phyloP scores from a whole-genome alignment of 305 asterid genomes.

The Galium porrigens region DNA sequence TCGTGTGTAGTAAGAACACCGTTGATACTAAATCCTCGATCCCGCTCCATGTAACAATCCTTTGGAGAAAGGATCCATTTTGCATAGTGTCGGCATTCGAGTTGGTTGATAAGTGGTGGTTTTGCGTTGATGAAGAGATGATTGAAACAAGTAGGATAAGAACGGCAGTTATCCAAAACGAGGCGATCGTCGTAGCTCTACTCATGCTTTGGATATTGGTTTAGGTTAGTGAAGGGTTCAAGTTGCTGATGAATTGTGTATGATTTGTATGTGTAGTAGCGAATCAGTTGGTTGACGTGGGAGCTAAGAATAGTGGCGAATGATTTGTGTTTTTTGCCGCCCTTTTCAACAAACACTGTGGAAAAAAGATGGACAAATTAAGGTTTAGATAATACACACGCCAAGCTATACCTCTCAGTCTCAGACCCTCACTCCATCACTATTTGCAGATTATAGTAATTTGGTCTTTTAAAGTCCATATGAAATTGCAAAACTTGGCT shows the following conservation, averaged over 20 bases:
- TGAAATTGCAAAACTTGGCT: not conserved
- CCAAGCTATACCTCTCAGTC: not conserved
- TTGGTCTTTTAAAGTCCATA: not conserved
- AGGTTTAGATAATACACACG: not conserved
- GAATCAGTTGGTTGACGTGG: slow-evolving; percentile 31
- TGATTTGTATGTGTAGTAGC: not conserved
- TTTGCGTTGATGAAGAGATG: slow-evolving; percentile 18
- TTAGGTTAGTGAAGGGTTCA: not conserved
- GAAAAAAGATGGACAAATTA: not conserved
- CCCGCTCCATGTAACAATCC: slow-evolving; percentile 21
- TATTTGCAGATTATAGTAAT: not conserved
- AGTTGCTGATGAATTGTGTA: not conserved
- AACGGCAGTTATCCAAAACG: slow-evolving; percentile 40
- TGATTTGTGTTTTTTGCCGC: slow-evolving; percentile 24
- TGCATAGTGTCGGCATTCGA: not conserved
- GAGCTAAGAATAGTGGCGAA: slow-evolving; percentile 30
- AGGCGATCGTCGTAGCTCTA: slow-evolving; percentile 22
- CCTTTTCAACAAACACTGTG: slow-evolving; percentile 6
- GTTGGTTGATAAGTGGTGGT: slow-evolving; percentile 10
- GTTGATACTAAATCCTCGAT: slow-evolving; percentile 14
- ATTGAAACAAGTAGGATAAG: slow-evolving; percentile 34
- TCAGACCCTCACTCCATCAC: not conserved
- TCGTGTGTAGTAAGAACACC: not conserved
- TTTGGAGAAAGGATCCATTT: slow-evolving; percentile 16
- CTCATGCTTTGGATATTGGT: slow-evolving; percentile 27